Percentiles rank a stretch among this genome's conserved stretches.
Evolutionary conservation across 2,329 filamentous ascomycete genomes (phyloP).

Genomic region (Blumeria graminis): DNA sequence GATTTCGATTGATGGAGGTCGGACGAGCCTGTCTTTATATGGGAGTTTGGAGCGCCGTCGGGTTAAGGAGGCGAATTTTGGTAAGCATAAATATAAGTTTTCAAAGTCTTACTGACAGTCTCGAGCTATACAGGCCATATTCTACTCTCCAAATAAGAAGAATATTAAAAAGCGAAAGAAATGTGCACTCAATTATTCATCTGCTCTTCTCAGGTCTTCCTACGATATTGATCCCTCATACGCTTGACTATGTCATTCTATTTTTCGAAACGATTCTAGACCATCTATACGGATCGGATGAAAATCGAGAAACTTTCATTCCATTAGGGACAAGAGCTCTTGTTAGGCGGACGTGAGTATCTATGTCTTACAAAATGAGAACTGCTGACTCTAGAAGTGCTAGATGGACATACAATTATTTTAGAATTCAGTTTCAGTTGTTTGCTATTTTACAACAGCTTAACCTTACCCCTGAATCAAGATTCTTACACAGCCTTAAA

Average conservation of each 20-base stretch:
- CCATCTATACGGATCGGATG: conserved; percentile 7
- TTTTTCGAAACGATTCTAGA: conserved; percentile 9
- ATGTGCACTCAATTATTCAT: conserved; percentile 5
- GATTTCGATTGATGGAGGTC: conserved; percentile 12
- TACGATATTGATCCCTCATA: conserved; percentile 11
- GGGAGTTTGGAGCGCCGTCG: conserved; percentile 16
- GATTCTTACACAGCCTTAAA: conserved; percentile 7
- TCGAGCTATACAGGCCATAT: conserved; percentile 15
- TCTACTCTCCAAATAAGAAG: conserved; percentile 8
- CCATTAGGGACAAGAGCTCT: background rate
- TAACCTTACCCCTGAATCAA: conserved; percentile 9
- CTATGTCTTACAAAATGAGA: too few species aligned
- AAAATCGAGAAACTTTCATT: conserved; percentile 3
- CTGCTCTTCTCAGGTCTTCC: conserved; percentile 13
- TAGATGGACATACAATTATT: conserved; percentile 8
- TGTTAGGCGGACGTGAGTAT: conserved; percentile 6
- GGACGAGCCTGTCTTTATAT: conserved; percentile 10
- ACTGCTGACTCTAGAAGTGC: conserved; percentile 8
- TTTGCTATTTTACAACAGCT: conserved; percentile 15
- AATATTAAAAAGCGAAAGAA: conserved; percentile 11
- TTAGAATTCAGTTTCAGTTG: conserved; percentile 12
- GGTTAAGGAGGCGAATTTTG: conserved; percentile 13
- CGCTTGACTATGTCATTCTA: conserved; percentile 10
- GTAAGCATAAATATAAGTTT: conserved; percentile 5
- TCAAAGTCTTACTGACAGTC: conserved; percentile 2